phyloP scores from a whole-genome alignment of 306 rosid species.

The Prosopis cineraria region DNA sequence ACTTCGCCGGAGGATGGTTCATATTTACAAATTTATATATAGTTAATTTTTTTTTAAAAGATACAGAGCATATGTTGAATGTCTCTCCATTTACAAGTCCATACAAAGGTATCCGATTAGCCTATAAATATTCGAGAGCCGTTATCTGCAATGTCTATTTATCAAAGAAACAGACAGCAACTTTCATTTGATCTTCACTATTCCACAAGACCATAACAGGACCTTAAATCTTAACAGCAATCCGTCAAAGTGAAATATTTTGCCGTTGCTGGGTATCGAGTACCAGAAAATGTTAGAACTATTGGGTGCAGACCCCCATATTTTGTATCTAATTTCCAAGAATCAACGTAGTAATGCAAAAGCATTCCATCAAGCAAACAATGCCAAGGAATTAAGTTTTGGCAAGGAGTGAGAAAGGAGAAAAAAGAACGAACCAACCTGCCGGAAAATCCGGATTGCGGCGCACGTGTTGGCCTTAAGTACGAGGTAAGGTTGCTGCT shows the following conservation, averaged over 20 bases:
- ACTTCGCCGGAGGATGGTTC: too few species aligned
- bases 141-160: background rate
- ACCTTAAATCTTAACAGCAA: background rate
- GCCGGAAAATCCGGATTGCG: background rate
- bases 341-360: background rate
- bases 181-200: background rate
- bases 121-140: background rate
- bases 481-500: background rate
- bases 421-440: background rate
- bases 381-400: background rate
- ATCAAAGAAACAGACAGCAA: background rate
- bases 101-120: background rate
- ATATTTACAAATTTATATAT: too few species aligned
- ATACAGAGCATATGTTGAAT: too few species aligned
- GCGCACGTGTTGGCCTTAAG: background rate
- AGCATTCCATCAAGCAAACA: background rate
- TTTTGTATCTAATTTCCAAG: background rate
- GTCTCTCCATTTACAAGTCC: background rate
- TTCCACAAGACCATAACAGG: background rate
- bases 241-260: background rate
- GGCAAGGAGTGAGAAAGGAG: background rate
- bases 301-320: background rate
- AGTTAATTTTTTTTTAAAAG: too few species aligned
- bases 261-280: background rate
- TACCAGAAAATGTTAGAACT: background rate